Base-by-base conservation (phyloP, 805 yeast species). In the Myxozyma kluyveri region DNA sequence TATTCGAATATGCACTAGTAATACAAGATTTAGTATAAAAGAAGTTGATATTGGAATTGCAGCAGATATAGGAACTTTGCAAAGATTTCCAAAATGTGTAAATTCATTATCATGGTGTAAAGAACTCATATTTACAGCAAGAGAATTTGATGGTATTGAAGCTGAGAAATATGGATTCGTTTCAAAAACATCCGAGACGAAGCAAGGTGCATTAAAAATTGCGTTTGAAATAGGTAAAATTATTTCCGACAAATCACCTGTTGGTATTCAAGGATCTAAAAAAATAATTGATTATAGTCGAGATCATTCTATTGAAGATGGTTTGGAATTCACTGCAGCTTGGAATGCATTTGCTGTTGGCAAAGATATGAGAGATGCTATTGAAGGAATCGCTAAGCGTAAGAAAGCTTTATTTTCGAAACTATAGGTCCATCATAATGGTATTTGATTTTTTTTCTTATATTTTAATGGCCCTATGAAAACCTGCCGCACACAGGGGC, bases 61-160 rank as follows among this genome's bases (percentile, higher is more conserved):
- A 35, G 89, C 93, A 1, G 93, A 86, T 65, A 83, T 86, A 62
- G 95, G 95, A 3, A 75, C 86, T 1, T 71, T 86, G 52, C 90
- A 86, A 67, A 73, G 91, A 63, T 62, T 84, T 51, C 83, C 87
- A 3, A 63, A 64, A 18, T 50, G 82, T 1, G 75, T 76, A 18
- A 75, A 75, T 39, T 83, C 83, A 64, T 68, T 72, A 14, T 81
- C 87, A 3, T 73, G 79, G 69, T 68, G 83, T 54, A 76, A 75
- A 64, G 85, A 83, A 59, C 67, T 79, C 43, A 80, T 85, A 3
- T 73, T 80, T 57, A 81, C 88, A 0, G 91, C 84, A 6, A 77
- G 77, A 23, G 65, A 67, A 10, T 84, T 84, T 54, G 68, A 69
- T 14, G 76, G 79, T 1, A 68, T 71, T n/a, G 82, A 79, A 53